Conservation (phyloP, 352 stramenopile genomes). For the Plasmopara viticola region DNA sequence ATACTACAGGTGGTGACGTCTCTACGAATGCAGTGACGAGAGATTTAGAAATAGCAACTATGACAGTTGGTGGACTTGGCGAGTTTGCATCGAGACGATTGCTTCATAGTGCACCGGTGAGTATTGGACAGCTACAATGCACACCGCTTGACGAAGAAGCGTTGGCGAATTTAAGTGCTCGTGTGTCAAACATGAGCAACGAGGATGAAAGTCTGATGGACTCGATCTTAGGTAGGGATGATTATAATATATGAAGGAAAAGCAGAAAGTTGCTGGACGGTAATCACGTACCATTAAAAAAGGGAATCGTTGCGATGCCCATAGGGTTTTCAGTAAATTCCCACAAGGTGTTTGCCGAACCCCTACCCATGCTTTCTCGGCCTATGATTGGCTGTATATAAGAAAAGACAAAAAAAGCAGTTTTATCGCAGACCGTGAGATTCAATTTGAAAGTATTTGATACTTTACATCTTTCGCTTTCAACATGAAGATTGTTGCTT, state of each 20-base stretch:
- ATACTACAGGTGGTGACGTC: slow-evolving; percentile 26
- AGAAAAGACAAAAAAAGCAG: too few species aligned
- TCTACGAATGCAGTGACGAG: slow-evolving; percentile 9
- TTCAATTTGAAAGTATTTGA: too few species aligned
- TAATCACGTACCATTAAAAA: too few species aligned
- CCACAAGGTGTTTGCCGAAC: too few species aligned
- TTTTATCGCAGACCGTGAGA: too few species aligned
- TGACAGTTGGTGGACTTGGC: slow-evolving; percentile 30
- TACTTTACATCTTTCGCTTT: too few species aligned
- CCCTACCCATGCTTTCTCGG: too few species aligned
- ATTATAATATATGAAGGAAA: not conserved
- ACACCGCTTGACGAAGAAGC: slow-evolving; percentile 25
- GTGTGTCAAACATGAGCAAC: slow-evolving; percentile 50
- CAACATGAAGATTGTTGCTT: too few species aligned
- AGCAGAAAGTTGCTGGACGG: too few species aligned
- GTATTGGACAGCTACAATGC: slow-evolving; percentile 57
- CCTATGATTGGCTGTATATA: too few species aligned
- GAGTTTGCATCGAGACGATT: slow-evolving; percentile 37
- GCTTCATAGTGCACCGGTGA: slow-evolving; percentile 66
- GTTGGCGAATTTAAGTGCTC: slow-evolving; percentile 1
- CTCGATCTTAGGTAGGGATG: slow-evolving; percentile 51
- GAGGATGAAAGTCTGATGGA: slow-evolving; percentile 84
- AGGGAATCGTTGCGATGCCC: too few species aligned
- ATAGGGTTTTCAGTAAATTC: too few species aligned
- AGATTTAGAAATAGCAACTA: slow-evolving; percentile 26